Base-by-base conservation (phyloP, 2,329 filamentous ascomycete genomes). In the Fusarium torulosum region DNA sequence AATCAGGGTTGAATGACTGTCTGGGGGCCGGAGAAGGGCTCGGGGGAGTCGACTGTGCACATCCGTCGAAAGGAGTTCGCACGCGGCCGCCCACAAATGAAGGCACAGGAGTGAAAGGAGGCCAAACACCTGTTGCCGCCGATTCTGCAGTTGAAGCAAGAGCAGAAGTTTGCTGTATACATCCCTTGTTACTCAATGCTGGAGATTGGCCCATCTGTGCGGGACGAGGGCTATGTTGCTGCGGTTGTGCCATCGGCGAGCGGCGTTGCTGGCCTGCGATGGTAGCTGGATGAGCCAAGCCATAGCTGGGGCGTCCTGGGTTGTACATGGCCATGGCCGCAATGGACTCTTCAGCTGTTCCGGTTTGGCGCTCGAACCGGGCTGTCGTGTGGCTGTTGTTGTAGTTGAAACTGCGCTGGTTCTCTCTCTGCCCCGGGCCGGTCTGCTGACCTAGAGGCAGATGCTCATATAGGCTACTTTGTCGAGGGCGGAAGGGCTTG, bases 11-110 rank as follows among this genome's bases (percentile, higher is more conserved):
- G 7, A 31, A 27, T 7, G 55, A 25, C 4, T 20, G 45, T 31
- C 69, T 63, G 1, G 69, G 69, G 7, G 67, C 67, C 1, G 69
- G 69, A 23, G 69, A 72, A n/a, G 69, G 69, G 4, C 54, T 72
- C 4, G 69, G 67, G 6, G 69, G 69, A 3, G 69, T 72, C 33
- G 53, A 53, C 3, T 65, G 45, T 4, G 57, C 38, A 40, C 46
- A 23, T 1, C 9, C 21, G 13, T 23, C 17, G 13, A 59, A 63
- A 21, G 29, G 43, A 9, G 21, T 41, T 7, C 44, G 44, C 7
- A 23, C 42, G 4, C 25, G 31, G 17, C 10, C 35, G 5, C 21
- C 40, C 21, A 46, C 11, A 13, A 31, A 33, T 8, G 63, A 57
- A 15, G 43, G 37, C 6, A 47, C 43, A 25, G 66, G 56, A 10